These are phyloP conservation scores for Boeremia exigua DNA, from an alignment of 2,329 filamentous ascomycete genomes.

Conservation along the genomic window DNA sequence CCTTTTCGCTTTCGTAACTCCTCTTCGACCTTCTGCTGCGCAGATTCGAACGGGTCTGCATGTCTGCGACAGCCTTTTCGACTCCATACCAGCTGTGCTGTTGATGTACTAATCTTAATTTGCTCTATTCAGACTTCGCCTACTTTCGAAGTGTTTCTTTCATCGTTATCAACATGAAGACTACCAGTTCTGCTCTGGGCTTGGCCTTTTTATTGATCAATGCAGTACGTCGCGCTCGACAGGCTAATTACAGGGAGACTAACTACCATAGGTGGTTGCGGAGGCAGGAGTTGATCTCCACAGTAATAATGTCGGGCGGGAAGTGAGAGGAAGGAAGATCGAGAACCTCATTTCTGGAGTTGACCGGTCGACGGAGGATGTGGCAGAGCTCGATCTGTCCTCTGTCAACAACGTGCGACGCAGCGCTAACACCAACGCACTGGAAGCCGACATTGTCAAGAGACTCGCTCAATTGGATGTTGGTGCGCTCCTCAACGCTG, in stretches of 20 bases:
- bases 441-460: conserved; percentile 20
- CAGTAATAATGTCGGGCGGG: conserved; percentile 27
- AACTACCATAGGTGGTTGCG: conserved; percentile 31
- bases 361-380: conserved; percentile 21
- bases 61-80: conserved; percentile 39
- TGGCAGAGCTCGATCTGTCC: conserved; percentile 20
- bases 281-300: conserved; percentile 36
- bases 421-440: conserved; percentile 12
- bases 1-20: conserved; percentile 19
- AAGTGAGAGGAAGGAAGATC: conserved; percentile 31
- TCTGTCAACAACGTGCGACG: conserved; percentile 15
- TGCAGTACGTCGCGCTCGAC: conserved; percentile 31
- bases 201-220: conserved; percentile 38
- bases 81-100: conserved; percentile 45
- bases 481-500: conserved; percentile 26
- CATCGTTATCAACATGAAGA: conserved; percentile 35
- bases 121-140: conserved; percentile 2
- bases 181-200: conserved; percentile 31
- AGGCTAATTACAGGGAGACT: conserved; percentile 16
- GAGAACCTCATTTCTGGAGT: conserved; percentile 35
- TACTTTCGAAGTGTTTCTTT: background rate
- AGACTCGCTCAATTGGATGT: conserved; percentile 28
- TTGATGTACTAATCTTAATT: conserved; percentile 43
- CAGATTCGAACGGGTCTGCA: conserved; percentile 45
- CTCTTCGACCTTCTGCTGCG: conserved; percentile 44